phyloP scores from a whole-genome alignment of 768 basidiomycete species.

The Rhodotorula paludigena region DNA sequence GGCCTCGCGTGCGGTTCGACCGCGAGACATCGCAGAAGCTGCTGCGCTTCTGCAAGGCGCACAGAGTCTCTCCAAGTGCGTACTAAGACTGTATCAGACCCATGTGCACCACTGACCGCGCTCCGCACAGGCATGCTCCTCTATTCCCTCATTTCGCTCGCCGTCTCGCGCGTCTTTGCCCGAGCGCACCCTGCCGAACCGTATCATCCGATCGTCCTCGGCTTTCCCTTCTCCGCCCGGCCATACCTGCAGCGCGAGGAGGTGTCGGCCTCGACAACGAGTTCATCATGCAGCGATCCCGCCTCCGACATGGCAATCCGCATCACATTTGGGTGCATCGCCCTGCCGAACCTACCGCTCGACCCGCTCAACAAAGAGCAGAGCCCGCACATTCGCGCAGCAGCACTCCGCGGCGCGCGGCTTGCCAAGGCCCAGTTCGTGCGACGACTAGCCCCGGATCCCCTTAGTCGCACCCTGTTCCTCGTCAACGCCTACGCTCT shows the following conservation, averaged over 20 bases:
- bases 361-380: not conserved
- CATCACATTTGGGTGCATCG: conserved; percentile 25
- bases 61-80: conserved; percentile 15
- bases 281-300: conserved; percentile 5
- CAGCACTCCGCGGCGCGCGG: conserved; percentile 10
- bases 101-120: no score
- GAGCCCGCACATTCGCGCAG: accelerated
- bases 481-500: not conserved
- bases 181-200: not conserved
- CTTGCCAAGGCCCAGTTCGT: conserved; percentile 28
- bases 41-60: conserved; percentile 3
- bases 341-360: conserved; percentile 9
- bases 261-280: not conserved
- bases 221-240: conserved; percentile 33
- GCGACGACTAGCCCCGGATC: not conserved
- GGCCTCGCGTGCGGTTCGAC: conserved; percentile 8
- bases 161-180: conserved; percentile 17
- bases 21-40: not conserved
- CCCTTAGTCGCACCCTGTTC: not conserved
- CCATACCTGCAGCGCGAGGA: conserved; percentile 3
- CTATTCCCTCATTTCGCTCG: conserved; percentile 22
- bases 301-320: conserved; percentile 30
- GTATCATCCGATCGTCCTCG: conserved; percentile 31
- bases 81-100: not conserved
- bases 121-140: conserved; percentile 31